Percentiles rank a stretch among this genome's conserved stretches.
These are phyloP conservation scores for Harrya chromipes DNA, from an alignment of 768 basidiomycete species.

Conservation along the genomic window DNA sequence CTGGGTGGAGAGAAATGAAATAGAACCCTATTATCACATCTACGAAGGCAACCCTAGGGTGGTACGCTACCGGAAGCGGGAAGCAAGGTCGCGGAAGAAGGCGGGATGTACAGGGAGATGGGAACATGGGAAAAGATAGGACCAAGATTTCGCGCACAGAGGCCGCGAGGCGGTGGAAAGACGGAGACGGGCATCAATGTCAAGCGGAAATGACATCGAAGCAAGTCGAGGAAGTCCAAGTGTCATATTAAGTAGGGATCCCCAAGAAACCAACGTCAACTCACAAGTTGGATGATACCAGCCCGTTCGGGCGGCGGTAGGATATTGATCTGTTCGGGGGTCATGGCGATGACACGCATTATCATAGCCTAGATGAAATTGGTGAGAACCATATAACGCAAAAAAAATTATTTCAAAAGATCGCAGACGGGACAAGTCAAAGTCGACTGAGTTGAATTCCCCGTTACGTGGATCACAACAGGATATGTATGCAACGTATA, in stretches of 20 bases:
- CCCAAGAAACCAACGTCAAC: conserved; percentile 30
- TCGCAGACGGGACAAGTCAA: not conserved
- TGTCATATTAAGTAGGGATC: conserved; percentile 11
- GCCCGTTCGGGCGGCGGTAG: conserved; percentile 71
- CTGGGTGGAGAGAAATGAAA: conserved; percentile 6
- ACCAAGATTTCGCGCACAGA: conserved; percentile 2
- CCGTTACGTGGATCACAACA: conserved; percentile 3
- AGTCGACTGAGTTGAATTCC: not conserved
- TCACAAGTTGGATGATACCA: conserved; percentile 79
- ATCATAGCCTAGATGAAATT: conserved; percentile 56
- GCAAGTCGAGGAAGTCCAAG: conserved; percentile 4
- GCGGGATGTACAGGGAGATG: conserved; percentile 7
- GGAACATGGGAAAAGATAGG: conserved; percentile 12
- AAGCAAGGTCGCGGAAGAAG: conserved; percentile 14
- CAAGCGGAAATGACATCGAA: conserved; percentile 21
- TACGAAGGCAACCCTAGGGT: conserved; percentile 32
- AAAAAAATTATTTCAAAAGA: conserved; percentile 1
- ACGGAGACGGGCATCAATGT: conserved; percentile 26
- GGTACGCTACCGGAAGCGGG: conserved; percentile 23
- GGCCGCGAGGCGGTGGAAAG: conserved; percentile 10
- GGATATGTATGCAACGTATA: conserved; percentile 5
- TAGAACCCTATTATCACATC: conserved; percentile 6
- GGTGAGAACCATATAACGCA: conserved; percentile 12
- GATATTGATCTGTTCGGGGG: conserved; percentile 76
- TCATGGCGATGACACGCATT: conserved; percentile 76